Evolutionary conservation across 768 basidiomycete species (phyloP), one percentile per base, ranked within the genome.

Genomic region (Ephemerocybe angulata): DNA sequence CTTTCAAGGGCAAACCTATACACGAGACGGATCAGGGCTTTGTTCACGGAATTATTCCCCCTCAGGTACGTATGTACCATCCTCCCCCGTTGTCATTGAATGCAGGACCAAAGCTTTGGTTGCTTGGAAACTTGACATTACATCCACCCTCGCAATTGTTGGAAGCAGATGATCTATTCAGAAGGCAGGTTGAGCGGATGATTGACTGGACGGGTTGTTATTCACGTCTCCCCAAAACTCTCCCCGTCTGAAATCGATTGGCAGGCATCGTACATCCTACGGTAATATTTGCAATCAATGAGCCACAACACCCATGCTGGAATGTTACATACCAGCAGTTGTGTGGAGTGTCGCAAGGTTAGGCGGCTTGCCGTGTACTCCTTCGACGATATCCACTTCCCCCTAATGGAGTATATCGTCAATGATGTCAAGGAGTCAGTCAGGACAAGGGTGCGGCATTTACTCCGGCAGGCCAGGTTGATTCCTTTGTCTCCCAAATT

Each of bases 1-100:
- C 86, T 77, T 63, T 87, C 85, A 50, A 86, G 72, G 0, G 82
- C 87, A 62, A 79, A 86, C 79, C 81, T 85, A 52, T 30, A 8
- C 17, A 35, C 8, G 8, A 35, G 33, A 35, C 17, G 8, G 17
- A 8, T 35, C 33, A 35, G 33, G 8, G 33, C 8, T n/a, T n/a
- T n/a, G 33, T 8, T 8, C 8, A 17, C 33, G 38, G 38, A 5
- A 41, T 41, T 41, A 19, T 28, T 19, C 11, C 25, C 15, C n/a
- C 12, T 25, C 38, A 27, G 48, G 41, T 15, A n/a, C 13, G 13
- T 11, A 65, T 73, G 49, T 60, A 85, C 80, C 78, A 85, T 56
- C 84, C 84, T 11, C 84, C 85, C 22, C 82, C 79, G 40, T 74
- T 75, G 41, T 55, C 61, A 58, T 87, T 86, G 72, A 86, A 84